A percentile compares a stretch with the other conserved stretches of the same genome.
These are phyloP conservation scores for Penicillium sp. DNA, from an alignment of 2,329 filamentous ascomycete genomes.

Conservation along the genomic window DNA sequence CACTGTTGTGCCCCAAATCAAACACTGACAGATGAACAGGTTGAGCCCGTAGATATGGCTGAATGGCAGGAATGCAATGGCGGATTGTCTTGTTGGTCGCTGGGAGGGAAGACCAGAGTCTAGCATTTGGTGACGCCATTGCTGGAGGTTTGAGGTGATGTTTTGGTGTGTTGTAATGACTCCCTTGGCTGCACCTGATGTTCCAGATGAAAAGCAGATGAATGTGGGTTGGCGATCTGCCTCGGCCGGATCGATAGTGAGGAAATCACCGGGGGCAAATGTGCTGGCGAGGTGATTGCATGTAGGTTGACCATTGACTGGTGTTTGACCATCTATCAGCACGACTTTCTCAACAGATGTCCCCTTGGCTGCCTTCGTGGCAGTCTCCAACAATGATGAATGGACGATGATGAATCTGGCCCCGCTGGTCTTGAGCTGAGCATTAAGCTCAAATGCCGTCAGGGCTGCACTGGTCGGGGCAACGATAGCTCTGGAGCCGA, in stretches of 20 bases:
- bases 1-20: slow-evolving; percentile 19
- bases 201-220: slow-evolving; percentile 26
- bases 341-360: slow-evolving; percentile 19
- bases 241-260: slow-evolving; percentile 8
- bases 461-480: slow-evolving; percentile 21
- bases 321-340: slow-evolving; percentile 13
- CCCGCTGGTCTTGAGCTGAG: slow-evolving; percentile 22
- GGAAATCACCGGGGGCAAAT: slow-evolving; percentile 11
- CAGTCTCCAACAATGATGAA: slow-evolving; percentile 18
- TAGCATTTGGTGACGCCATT: slow-evolving; percentile 18
- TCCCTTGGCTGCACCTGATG: slow-evolving; percentile 24
- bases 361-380: slow-evolving; percentile 16
- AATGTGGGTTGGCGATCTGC: slow-evolving; percentile 16
- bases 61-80: slow-evolving; percentile 23
- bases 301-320: slow-evolving; percentile 14
- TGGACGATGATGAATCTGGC: slow-evolving; percentile 23
- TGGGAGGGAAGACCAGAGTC: slow-evolving; percentile 12
- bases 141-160: slow-evolving; percentile 21
- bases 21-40: slow-evolving; percentile 19
- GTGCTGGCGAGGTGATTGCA: slow-evolving; percentile 21
- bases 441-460: slow-evolving; percentile 19
- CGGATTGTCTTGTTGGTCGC: slow-evolving; percentile 10
- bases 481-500: slow-evolving; percentile 18
- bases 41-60: slow-evolving; percentile 26
- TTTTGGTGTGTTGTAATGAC: slow-evolving; percentile 25